Evolutionary conservation across 108 stramenopile species (phyloP), one percentile per base, ranked within the genome.

Genomic region (Cyclotella baltica): DNA sequence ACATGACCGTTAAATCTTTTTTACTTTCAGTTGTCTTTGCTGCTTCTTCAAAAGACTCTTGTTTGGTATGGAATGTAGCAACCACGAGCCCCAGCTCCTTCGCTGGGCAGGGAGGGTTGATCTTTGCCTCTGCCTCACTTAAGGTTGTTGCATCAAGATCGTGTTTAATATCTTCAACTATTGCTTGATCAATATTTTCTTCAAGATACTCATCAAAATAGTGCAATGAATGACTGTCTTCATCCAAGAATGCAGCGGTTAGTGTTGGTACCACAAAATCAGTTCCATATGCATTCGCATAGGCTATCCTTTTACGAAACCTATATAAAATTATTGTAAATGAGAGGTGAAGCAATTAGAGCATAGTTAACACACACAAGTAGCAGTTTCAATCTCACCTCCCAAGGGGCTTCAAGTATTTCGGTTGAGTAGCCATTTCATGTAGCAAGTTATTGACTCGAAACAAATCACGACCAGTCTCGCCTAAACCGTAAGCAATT

Each of bases 181-280:
- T 34, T n/a, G n/a, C n/a, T 22, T 51, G 18, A 30, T 77, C 59
- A 58, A 30, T 69, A 18, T 53, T 53, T 5, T 53, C 55, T 18
- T 57, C 55, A 29, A 57, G 27, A 4, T 11, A 27, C 3, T 55
- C 69, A 16, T 71, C 70, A 65, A 83, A 76, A 52, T 67, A 57
- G 76, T 94, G 93, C 16, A 71, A 61, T 34, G 83, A 89, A 56
- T 87, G 80, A 43, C 87, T 89, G 20, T 76, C 61, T 16, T 34
- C 28, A 47, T 85, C 70, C 72, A 92, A 87, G 75, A 95, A 95
- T 22, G 88, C 94, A 13, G 94, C 94, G 19, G 94, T 92, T 4
- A 90, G 31, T 6, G 85, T 83, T 15, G 94, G 94, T 10, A 95
- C 94, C 69, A 87, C 88, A 83, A 95, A 92, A 62, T 95, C 92